A percentile compares a stretch with the other conserved stretches of the same genome.
Evolutionary conservation across 441 rosid genomes (phyloP).

Genomic region (Erodium moschatum): DNA sequence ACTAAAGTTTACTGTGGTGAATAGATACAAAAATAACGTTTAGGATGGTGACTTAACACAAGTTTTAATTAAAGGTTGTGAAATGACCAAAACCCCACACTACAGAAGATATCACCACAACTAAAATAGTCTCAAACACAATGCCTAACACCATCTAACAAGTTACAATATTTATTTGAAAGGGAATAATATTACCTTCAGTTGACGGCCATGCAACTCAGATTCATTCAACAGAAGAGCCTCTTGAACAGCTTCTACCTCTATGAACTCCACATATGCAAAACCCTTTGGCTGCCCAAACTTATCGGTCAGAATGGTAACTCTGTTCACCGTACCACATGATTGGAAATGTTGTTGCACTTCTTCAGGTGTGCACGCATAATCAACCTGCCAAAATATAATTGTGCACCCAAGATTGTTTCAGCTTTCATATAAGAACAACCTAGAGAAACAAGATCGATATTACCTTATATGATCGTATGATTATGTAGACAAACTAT

Average conservation of each 20-base stretch:
- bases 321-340: no score
- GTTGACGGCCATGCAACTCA: conserved; percentile 68
- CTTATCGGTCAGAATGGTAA: conserved; percentile 20
- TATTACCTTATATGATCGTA: no score
- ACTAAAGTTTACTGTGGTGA: no score
- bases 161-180: no score
- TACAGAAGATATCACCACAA: neutral
- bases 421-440: no score
- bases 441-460: no score
- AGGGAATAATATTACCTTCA: conserved; percentile 38
- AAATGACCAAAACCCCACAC: no score
- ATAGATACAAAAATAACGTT: no score
- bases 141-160: neutral
- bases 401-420: neutral
- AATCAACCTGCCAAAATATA: conserved; percentile 46
- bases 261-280: conserved; percentile 72
- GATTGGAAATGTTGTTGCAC: no score
- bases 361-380: conserved; percentile 73
- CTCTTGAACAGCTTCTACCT: conserved; percentile 60
- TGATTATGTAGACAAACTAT: no score
- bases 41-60: no score
- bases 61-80: no score
- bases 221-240: conserved; percentile 61
- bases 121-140: neutral
- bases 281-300: conserved; percentile 81